Base-by-base conservation (phyloP, 345 rosid species). In the Diplotaxis tenuifolia region DNA sequence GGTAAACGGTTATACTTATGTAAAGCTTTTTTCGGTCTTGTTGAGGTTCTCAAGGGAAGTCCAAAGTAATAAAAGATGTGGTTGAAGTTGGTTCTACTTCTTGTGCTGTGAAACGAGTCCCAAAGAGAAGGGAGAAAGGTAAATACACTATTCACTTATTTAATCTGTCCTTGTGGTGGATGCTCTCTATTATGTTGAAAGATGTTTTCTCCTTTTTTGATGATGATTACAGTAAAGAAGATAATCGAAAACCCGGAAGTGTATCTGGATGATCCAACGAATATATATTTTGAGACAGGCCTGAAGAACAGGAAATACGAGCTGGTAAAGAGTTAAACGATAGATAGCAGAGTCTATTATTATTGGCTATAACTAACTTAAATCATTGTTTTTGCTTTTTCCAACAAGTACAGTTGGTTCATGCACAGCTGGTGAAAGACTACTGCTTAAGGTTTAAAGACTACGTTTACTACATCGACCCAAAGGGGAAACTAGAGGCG, bases 211-310 rank as follows among this genome's bases (percentile, higher is more conserved):
- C 61, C 62, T 12, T 66, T 55, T n/a, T n/a, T n/a, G n/a, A 49
- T 6, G n/a, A 10, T 21, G 8, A 1, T 75, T 68, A 68, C 74
- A 61, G 79, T 53, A 0, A 1, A 9, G 29, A 19, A 0, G 14
- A 9, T 18, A 55, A 56, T 64, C 7, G 16, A 56, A 36, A 57
- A 70, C 36, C 75, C 75, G 7, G 80, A 70, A 60, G 40, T 2
- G n/a, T 76, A 56, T 57, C 45, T 70, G 7, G 80, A 70, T 64
- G 19, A 76, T 76, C 75, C 80, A 19, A 19, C 19, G 4, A 76
- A 76, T 18, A 2, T 58, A 16, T 8, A 32, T 36, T 64, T 76
- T 5, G 66, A 70, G 55, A 76, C 75, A 14, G 28, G 10, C 7
- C 18, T 76, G 34, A 76, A 76, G 67, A 76, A 64, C 9, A 70